Conservation (phyloP, 306 rosid genomes). For the Rosa persica region DNA sequence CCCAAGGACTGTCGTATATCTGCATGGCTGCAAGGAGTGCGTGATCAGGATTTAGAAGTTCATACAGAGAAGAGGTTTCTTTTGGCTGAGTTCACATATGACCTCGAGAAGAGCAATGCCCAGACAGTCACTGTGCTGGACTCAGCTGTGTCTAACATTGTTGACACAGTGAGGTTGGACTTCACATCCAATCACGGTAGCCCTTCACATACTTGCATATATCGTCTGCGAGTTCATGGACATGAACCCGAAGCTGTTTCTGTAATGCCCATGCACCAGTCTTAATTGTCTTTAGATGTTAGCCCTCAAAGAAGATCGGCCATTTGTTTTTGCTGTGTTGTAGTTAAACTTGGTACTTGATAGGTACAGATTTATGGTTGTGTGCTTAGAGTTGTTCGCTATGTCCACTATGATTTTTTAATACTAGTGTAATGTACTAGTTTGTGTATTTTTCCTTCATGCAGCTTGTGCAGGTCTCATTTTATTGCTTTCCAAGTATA, state of each 20-base stretch:
- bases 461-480: not conserved
- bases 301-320: constrained; percentile 12
- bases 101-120: constrained; percentile 93
- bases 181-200: constrained; percentile 87
- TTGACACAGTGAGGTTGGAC: constrained; percentile 77
- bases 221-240: constrained; percentile 91
- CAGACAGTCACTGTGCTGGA: constrained; percentile 66
- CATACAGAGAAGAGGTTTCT: constrained; percentile 50
- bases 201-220: constrained; percentile 89
- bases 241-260: constrained; percentile 64
- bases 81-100: constrained; percentile 64
- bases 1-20: constrained; percentile 87
- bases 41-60: constrained; percentile 25
- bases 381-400: not conserved
- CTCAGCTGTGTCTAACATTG: constrained; percentile 37
- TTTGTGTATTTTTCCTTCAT: not conserved
- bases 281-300: constrained; percentile 19
- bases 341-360: constrained; percentile 32
- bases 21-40: constrained; percentile 71
- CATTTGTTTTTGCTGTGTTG: constrained; percentile 21
- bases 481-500: not conserved
- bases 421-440: not conserved
- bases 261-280: constrained; percentile 51
- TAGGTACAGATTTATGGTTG: not conserved
- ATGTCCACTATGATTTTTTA: not conserved